phyloP scores from a whole-genome alignment of 371 early-diverging fungal species.

The Mortierella sp. region DNA sequence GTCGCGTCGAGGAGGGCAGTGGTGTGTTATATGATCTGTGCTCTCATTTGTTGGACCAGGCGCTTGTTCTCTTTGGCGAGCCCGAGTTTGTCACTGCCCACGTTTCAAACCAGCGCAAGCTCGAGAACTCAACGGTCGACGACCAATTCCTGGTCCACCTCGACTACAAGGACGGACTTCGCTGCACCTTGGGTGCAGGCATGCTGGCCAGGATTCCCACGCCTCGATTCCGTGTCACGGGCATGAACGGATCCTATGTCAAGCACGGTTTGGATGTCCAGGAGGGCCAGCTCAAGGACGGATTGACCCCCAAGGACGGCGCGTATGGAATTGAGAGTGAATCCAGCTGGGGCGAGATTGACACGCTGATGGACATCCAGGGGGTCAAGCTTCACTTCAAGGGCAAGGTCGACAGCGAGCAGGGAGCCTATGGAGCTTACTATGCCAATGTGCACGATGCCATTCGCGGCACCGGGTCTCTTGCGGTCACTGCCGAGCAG shows the following conservation, averaged over 20 bases:
- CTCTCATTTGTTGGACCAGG: slow-evolving; percentile 85
- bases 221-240: slow-evolving; percentile 77
- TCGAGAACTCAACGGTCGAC: slow-evolving; percentile 66
- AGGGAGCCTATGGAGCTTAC: slow-evolving; percentile 72
- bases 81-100: slow-evolving; percentile 75
- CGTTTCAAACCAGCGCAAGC: slow-evolving; percentile 78
- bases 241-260: slow-evolving; percentile 76
- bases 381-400: slow-evolving; percentile 65
- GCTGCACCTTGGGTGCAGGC: slow-evolving; percentile 74
- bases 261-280: slow-evolving; percentile 82
- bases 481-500: slow-evolving; percentile 77
- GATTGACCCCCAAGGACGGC: slow-evolving; percentile 64
- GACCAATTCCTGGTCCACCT: slow-evolving; percentile 78
- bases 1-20: slow-evolving; percentile 69
- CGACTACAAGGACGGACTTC: slow-evolving; percentile 69
- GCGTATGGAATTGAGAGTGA: slow-evolving; percentile 68
- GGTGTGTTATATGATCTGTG: slow-evolving; percentile 85
- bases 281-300: slow-evolving; percentile 80
- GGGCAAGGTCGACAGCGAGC: slow-evolving; percentile 70
- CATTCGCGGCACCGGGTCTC: slow-evolving; percentile 62
- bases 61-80: slow-evolving; percentile 76
- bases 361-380: slow-evolving; percentile 60
- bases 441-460: slow-evolving; percentile 78
- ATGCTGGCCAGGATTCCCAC: slow-evolving; percentile 81
- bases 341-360: slow-evolving; percentile 67